phyloP scores from a whole-genome alignment of 352 stramenopile species.

The Globisporangium carolinianum region DNA sequence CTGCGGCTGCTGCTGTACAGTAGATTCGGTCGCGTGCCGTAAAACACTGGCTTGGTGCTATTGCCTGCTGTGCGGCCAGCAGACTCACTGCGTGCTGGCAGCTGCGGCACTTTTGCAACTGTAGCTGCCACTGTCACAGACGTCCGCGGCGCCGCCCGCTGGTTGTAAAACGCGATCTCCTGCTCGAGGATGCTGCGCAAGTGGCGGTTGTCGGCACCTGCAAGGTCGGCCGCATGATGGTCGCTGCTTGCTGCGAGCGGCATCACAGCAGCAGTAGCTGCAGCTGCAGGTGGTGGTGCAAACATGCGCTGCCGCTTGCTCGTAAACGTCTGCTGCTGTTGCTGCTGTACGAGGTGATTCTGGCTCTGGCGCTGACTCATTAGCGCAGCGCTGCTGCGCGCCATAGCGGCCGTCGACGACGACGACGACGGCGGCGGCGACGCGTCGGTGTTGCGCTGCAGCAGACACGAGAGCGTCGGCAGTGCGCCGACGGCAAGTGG shows the following conservation, averaged over 20 bases:
- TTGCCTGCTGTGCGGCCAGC: neutral
- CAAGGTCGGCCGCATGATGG: slow-evolving; percentile 1
- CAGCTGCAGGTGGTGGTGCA: neutral
- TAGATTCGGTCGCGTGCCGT: neutral
- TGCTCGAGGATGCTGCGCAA: slow-evolving; percentile 13
- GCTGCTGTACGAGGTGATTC: no score
- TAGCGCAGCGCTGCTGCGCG: neutral
- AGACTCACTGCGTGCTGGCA: neutral
- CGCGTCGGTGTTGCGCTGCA: slow-evolving; percentile 11
- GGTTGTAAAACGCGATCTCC: slow-evolving; percentile 15
- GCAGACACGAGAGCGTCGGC: slow-evolving; percentile 13
- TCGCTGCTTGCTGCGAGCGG: neutral
- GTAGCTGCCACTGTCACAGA: neutral
- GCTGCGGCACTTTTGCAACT: neutral
- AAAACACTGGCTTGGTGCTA: neutral
- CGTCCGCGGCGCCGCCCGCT: neutral
- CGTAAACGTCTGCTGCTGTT: neutral
- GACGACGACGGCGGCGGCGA: slow-evolving; percentile 1
- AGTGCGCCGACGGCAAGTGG: neutral
- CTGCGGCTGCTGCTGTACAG: neutral
- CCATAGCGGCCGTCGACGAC: neutral
- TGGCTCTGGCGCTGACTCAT: neutral
- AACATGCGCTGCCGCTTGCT: slow-evolving; percentile 15
- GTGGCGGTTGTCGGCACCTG: slow-evolving; percentile 6
- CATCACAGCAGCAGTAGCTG: neutral